A percentile compares a stretch with the other conserved stretches of the same genome.
phyloP scores from a whole-genome alignment of 2,329 filamentous ascomycete species.

The Beauveria sp. region DNA sequence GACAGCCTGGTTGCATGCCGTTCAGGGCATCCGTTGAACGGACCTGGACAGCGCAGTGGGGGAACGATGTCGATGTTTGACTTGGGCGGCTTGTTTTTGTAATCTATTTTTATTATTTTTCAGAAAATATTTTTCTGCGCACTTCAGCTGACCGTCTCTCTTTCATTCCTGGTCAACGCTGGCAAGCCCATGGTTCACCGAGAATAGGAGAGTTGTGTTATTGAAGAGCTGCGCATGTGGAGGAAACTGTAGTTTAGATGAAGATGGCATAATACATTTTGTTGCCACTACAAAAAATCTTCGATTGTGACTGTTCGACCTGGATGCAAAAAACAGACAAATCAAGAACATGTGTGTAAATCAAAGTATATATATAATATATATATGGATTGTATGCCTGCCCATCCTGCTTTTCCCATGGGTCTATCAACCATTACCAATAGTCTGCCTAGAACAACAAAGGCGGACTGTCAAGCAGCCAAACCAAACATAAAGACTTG shows the following conservation, averaged over 20 bases:
- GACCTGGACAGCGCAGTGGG: slow-evolving; percentile 8
- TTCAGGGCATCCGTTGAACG: slow-evolving; percentile 10
- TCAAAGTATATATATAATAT: not conserved
- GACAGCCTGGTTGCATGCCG: slow-evolving; percentile 12
- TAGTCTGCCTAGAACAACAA: no score
- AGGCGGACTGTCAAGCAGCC: no score
- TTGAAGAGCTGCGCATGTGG: not conserved
- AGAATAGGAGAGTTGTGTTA: not conserved
- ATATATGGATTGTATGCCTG: no score
- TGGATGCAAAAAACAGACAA: not conserved
- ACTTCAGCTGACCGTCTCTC: not conserved
- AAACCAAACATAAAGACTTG: no score
- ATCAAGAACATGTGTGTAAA: not conserved
- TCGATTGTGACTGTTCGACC: not conserved
- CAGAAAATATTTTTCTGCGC: not conserved
- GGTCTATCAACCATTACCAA: no score
- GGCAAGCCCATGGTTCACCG: not conserved
- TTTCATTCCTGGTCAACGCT: not conserved
- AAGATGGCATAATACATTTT: not conserved
- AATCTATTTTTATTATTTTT: not conserved
- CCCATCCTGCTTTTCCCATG: no score
- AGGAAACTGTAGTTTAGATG: slow-evolving; percentile 8
- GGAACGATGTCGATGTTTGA: slow-evolving; percentile 1
- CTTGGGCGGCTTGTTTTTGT: not conserved
- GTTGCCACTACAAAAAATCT: not conserved